Conservation (phyloP, 345 rosid species). For the Aurinia saxatilis region DNA sequence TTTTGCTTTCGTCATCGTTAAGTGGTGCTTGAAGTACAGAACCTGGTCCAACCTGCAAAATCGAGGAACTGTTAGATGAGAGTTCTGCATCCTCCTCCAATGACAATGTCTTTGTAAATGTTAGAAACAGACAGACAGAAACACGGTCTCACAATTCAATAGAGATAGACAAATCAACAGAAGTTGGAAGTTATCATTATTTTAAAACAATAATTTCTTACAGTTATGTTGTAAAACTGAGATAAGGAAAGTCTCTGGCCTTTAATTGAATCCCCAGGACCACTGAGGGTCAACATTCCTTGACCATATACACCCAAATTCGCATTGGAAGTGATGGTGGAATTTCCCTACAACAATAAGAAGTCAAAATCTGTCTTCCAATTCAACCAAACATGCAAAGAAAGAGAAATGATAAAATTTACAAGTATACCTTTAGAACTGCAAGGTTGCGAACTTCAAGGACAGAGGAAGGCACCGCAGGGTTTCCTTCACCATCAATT, state of each 20-base stretch:
- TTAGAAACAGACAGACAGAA: constrained; percentile 1
- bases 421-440: constrained; percentile 72
- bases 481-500: constrained; percentile 93
- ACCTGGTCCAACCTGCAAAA: constrained; percentile 82
- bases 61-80: constrained; percentile 9
- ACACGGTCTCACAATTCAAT: constrained; percentile 3
- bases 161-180: constrained; percentile 13
- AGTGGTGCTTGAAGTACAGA: constrained; percentile 84
- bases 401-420: constrained; percentile 1
- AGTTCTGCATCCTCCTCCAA: constrained; percentile 6
- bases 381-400: constrained; percentile 2
- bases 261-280: constrained; percentile 85
- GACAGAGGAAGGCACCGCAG: constrained; percentile 74
- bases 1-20: constrained; percentile 65
- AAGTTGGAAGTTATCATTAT: constrained; percentile 6
- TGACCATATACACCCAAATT: constrained; percentile 93
- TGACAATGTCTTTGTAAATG: background rate
- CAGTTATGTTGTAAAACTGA: constrained; percentile 90
- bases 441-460: constrained; percentile 97
- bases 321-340: constrained; percentile 75
- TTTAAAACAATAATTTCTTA: constrained; percentile 34
- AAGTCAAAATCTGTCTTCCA: constrained; percentile 18
- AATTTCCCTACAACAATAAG: constrained; percentile 56
- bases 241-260: constrained; percentile 93
- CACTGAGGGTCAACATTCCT: constrained; percentile 72